Conservation (phyloP, 2,329 filamentous ascomycete genomes). For the Nemania sp. region DNA sequence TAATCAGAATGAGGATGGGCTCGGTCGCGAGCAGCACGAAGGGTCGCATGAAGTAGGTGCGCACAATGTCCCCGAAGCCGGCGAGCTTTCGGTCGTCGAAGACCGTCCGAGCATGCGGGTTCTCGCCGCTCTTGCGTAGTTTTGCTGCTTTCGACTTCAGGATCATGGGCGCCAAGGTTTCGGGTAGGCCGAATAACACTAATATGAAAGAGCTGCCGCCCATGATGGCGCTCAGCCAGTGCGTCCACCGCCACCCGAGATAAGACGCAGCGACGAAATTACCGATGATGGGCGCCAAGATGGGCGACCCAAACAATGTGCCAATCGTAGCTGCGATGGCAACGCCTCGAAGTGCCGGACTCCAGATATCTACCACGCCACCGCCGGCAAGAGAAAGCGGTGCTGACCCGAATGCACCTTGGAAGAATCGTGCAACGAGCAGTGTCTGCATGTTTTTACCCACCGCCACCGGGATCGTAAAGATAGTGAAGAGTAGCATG, state of each 20-base stretch:
- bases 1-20: constrained; percentile 60
- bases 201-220: constrained; percentile 31
- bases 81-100: constrained; percentile 27
- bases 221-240: constrained; percentile 52
- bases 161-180: constrained; percentile 39
- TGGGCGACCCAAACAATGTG: constrained; percentile 36
- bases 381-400: constrained; percentile 58
- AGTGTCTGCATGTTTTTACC: constrained; percentile 36
- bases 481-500: constrained; percentile 57
- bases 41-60: constrained; percentile 36
- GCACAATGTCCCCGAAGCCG: constrained; percentile 26
- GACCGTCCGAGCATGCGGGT: constrained; percentile 27
- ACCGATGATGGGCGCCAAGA: constrained; percentile 37
- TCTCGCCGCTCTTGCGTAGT: constrained; percentile 31
- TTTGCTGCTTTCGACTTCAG: constrained; percentile 48
- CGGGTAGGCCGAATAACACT: constrained; percentile 29
- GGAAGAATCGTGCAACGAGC: constrained; percentile 56
- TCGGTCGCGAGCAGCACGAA: constrained; percentile 58
- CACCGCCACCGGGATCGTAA: constrained; percentile 59
- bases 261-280: constrained; percentile 37
- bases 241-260: constrained; percentile 35
- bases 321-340: constrained; percentile 53
- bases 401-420: constrained; percentile 57
- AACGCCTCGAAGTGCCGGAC: constrained; percentile 52
- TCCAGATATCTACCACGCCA: constrained; percentile 58